These are phyloP conservation scores for Hippophae gyantsensis DNA, from an alignment of 306 rosid genomes.

Conservation along the genomic window DNA sequence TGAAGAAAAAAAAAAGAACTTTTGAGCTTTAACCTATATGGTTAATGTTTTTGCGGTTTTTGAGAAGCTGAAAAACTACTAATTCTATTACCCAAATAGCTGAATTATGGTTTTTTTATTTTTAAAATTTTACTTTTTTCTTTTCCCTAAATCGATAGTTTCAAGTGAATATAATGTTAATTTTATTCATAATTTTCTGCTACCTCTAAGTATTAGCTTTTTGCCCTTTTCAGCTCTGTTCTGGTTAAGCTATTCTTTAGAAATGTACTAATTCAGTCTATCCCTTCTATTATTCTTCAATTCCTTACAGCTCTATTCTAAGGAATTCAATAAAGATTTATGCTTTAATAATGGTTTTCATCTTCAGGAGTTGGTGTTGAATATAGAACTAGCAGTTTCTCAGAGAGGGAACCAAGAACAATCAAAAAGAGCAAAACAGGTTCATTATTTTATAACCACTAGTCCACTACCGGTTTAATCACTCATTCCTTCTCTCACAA, in stretches of 20 bases:
- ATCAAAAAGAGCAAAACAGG: conserved; percentile 97
- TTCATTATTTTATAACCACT: conserved; percentile 16
- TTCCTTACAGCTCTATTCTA: not conserved
- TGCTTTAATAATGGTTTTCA: conserved; percentile 21
- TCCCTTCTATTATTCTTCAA: not conserved
- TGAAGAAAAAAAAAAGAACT: not conserved
- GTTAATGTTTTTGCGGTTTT: not conserved
- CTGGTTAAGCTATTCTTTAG: conserved; percentile 2
- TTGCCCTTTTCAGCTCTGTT: conserved; percentile 16
- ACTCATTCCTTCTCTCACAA: not conserved
- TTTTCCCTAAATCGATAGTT: conserved; percentile 1
- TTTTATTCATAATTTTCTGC: conserved; percentile 21
- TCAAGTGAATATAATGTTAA: conserved; percentile 4
- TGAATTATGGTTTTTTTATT: not conserved
- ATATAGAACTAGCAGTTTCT: conserved; percentile 79
- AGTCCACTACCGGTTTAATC: conserved; percentile 3
- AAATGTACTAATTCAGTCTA: not conserved
- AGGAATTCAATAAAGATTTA: conserved; percentile 6
- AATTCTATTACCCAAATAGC: not conserved
- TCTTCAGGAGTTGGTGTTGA: conserved; percentile 70
- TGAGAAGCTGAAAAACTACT: not conserved
- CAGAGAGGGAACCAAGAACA: conserved; percentile 91
- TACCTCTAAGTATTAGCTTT: not conserved
- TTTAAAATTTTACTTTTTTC: not conserved
- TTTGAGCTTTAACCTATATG: not conserved